Percentiles rank a stretch among this genome's conserved stretches.
Evolutionary conservation across 345 rosid species (phyloP).

Genomic region (Laguncularia racemosa): DNA sequence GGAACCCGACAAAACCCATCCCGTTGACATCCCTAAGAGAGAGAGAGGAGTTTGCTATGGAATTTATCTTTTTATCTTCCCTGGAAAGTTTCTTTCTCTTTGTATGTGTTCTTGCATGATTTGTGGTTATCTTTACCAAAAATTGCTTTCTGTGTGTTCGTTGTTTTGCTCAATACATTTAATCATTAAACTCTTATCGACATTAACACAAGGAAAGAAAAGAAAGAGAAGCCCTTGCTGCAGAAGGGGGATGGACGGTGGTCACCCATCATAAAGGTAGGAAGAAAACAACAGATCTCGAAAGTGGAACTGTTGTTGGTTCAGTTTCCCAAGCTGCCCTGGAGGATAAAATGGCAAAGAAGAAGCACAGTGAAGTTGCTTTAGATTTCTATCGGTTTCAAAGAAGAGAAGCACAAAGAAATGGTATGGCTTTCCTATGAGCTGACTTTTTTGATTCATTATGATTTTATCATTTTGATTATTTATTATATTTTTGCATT

Average conservation of each 20-base stretch:
- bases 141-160: neutral
- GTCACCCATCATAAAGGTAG: constrained; percentile 93
- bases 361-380: constrained; percentile 63
- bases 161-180: too few relatives aligned
- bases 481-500: too few relatives aligned
- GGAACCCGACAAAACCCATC: too few relatives aligned
- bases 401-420: constrained; percentile 78
- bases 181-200: constrained; percentile 1
- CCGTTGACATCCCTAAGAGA: too few relatives aligned
- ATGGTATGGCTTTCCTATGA: constrained; percentile 34
- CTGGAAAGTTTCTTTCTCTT: neutral
- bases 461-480: too few relatives aligned
- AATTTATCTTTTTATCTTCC: too few relatives aligned
- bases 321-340: constrained; percentile 67
- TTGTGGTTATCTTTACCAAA: neutral
- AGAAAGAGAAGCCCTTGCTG: constrained; percentile 72
- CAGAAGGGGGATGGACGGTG: constrained; percentile 98
- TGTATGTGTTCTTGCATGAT: neutral
- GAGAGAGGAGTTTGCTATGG: too few relatives aligned
- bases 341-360: constrained; percentile 54
- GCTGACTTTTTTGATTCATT: too few relatives aligned
- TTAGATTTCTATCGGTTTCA: constrained; percentile 88
- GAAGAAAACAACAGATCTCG: constrained; percentile 76
- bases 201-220: constrained; percentile 44
- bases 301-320: constrained; percentile 74